phyloP scores from a whole-genome alignment of 2,329 filamentous ascomycete genomes.

The Magnaporthales sp. region DNA sequence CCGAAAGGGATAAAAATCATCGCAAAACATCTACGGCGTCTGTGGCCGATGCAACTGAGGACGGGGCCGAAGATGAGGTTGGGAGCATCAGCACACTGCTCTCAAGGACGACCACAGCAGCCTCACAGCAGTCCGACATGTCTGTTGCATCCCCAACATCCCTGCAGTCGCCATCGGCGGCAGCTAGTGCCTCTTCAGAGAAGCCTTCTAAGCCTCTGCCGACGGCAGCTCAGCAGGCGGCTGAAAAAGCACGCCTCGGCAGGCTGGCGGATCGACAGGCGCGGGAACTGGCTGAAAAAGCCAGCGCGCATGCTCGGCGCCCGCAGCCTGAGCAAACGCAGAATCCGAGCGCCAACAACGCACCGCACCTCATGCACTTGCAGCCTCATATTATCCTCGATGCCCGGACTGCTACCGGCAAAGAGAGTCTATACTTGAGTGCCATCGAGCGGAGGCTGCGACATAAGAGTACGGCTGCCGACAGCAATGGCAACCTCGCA shows the following conservation, averaged over 20 bases:
- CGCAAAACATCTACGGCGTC: neutral
- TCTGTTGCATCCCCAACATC: neutral
- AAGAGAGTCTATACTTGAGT: conserved; percentile 66
- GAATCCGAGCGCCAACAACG: conserved; percentile 47
- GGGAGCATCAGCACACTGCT: neutral
- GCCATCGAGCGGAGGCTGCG: conserved; percentile 45
- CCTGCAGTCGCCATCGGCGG: neutral
- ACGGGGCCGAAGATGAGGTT: neutral
- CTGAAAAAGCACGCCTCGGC: conserved; percentile 52
- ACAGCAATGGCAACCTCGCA: neutral
- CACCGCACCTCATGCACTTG: conserved; percentile 47
- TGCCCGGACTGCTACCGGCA: conserved; percentile 68
- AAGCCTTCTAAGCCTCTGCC: conserved; percentile 12
- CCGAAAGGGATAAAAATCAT: neutral
- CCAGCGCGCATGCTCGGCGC: conserved; percentile 45
- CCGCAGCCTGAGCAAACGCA: conserved; percentile 37
- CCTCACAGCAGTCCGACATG: neutral
- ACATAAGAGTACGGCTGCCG: conserved; percentile 9
- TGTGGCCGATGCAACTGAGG: neutral
- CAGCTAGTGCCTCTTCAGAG: neutral
- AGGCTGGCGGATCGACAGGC: conserved; percentile 48
- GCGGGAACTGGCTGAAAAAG: conserved; percentile 46
- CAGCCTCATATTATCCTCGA: conserved; percentile 64
- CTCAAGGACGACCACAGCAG: neutral
- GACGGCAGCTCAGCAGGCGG: conserved; percentile 45